These are phyloP conservation scores for Aphanomyces astaci DNA, from an alignment of 352 stramenopile genomes.

Conservation along the genomic window DNA sequence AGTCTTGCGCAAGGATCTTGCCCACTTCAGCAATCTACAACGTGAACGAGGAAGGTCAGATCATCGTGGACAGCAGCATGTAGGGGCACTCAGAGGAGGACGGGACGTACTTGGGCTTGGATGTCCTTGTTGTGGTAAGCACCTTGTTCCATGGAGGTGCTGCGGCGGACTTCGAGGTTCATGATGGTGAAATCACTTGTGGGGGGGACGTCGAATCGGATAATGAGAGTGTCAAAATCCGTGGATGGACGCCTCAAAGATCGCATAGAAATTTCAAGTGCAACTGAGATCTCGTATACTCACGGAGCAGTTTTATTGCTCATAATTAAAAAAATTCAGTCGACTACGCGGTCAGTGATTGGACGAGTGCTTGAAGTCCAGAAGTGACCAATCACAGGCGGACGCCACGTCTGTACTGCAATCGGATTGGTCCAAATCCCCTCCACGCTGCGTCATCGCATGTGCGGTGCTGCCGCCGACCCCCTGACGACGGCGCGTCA, in stretches of 20 bases:
- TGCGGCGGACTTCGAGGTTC: constrained; percentile 23
- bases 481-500: background rate
- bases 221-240: constrained; percentile 1
- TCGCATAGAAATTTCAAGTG: background rate
- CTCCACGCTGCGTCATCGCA: background rate
- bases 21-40: constrained; percentile 60
- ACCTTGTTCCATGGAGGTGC: constrained; percentile 22
- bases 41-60: too few relatives aligned
- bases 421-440: background rate
- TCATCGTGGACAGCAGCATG: background rate
- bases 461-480: too few relatives aligned
- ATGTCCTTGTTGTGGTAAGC: constrained; percentile 13
- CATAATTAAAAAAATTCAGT: constrained; percentile 6
- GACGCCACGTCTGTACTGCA: background rate
- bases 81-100: background rate
- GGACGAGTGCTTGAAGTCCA: background rate
- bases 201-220: constrained; percentile 1
- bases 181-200: constrained; percentile 5
- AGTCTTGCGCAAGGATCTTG: constrained; percentile 41
- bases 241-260: background rate
- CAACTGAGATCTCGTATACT: background rate
- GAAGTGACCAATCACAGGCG: background rate
- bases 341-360: background rate
- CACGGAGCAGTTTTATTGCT: too few relatives aligned
- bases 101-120: constrained; percentile 7